Percentiles rank a stretch among this genome's conserved stretches.
Evolutionary conservation across 2,329 filamentous ascomycete species (phyloP).

Genomic region (Parastagonospora nodorum): DNA sequence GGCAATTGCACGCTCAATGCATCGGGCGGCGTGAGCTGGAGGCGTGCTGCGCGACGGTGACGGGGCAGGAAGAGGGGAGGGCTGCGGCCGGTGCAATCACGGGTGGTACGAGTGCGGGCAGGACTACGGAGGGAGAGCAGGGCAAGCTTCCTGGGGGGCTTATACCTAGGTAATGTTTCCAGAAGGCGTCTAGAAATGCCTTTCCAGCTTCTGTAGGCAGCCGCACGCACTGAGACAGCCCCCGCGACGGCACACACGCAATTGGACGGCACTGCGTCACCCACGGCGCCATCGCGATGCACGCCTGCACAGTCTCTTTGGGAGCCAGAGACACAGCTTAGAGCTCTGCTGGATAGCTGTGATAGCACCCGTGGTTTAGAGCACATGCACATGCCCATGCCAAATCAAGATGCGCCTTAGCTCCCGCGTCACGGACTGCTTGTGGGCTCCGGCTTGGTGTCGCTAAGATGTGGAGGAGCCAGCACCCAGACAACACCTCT

Average conservation of each 20-base stretch:
- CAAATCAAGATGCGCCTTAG: constrained; percentile 20
- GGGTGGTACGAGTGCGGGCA: constrained; percentile 19
- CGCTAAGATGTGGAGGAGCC: neutral
- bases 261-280: constrained; percentile 20
- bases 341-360: neutral
- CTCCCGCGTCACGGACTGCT: constrained; percentile 19
- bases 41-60: constrained; percentile 19
- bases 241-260: constrained; percentile 16
- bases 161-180: constrained; percentile 23
- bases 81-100: constrained; percentile 20
- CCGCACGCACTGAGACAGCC: neutral
- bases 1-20: constrained; percentile 7
- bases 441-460: constrained; percentile 7
- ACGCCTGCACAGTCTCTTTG: neutral
- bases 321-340: constrained; percentile 2
- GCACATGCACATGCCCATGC: constrained; percentile 2
- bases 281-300: constrained; percentile 1
- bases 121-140: constrained; percentile 18
- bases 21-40: constrained; percentile 18
- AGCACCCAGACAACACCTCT: too few species aligned
- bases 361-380: constrained; percentile 1
- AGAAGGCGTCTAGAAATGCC: constrained; percentile 36
- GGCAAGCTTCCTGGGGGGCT: constrained; percentile 24
- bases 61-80: constrained; percentile 20
- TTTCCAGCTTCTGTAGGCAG: constrained; percentile 11